Conservation (phyloP, 768 basidiomycete species). For the Suillus fuscotomentosus region DNA sequence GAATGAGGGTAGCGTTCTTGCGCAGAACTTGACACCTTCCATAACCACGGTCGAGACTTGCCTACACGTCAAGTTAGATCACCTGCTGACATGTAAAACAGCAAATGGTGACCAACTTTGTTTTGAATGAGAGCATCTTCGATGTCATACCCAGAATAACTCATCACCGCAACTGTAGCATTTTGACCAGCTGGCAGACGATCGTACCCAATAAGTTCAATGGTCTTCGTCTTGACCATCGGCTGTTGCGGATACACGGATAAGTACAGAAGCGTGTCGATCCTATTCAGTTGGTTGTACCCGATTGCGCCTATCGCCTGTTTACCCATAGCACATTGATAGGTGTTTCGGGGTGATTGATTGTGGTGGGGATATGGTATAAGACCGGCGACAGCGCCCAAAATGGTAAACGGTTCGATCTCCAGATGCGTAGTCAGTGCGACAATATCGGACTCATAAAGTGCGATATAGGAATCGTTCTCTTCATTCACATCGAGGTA, state of each 20-base stretch:
- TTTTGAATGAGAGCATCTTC: conserved; percentile 98
- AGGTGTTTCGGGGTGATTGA: conserved; percentile 98
- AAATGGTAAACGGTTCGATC: conserved; percentile 96
- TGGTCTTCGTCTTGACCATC: conserved; percentile 99
- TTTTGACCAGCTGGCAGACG: conserved; percentile 97
- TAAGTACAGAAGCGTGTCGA: conserved; percentile 97
- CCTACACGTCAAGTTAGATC: conserved; percentile 42
- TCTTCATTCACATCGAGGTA: conserved; percentile 99
- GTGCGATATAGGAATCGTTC: conserved; percentile 94
- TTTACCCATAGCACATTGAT: conserved; percentile 99
- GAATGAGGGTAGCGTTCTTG: conserved; percentile 91
- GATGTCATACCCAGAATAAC: conserved; percentile 98
- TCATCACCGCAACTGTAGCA: conserved; percentile 98
- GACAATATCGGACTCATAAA: conserved; percentile 88
- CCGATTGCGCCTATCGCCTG: conserved; percentile 99
- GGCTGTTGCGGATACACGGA: conserved; percentile 98
- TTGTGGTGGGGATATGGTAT: conserved; percentile 99
- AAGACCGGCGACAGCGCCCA: conserved; percentile 96
- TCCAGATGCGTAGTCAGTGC: conserved; percentile 90
- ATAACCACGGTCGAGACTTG: conserved; percentile 95
- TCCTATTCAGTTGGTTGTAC: conserved; percentile 96
- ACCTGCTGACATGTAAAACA: conserved; percentile 5
- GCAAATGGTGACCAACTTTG: conserved; percentile 48
- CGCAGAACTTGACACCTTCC: conserved; percentile 96
- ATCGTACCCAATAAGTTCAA: conserved; percentile 95